These are phyloP conservation scores for Conticribra guillardii DNA, from an alignment of 108 stramenopile species.

Conservation along the genomic window DNA sequence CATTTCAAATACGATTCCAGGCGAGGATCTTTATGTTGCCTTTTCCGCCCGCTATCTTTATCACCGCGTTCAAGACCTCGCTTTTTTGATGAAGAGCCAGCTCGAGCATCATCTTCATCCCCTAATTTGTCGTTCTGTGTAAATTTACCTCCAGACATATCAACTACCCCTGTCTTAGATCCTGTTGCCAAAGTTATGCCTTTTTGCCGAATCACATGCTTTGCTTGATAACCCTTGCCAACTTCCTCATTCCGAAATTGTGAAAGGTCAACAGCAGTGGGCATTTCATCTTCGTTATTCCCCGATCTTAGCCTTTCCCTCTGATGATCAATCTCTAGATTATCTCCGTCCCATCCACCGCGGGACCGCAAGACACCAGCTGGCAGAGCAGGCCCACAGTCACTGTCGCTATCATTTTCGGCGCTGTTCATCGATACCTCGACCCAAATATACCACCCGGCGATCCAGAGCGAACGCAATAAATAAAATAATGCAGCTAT, in stretches of 20 bases:
- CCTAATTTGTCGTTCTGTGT: not conserved
- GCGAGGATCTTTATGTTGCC: constrained; percentile 22
- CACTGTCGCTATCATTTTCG: constrained; percentile 17
- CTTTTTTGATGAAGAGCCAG: constrained; percentile 8
- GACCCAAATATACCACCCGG: no score
- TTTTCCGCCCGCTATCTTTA: constrained; percentile 1
- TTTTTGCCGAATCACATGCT: constrained; percentile 78
- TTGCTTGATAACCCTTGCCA: constrained; percentile 85
- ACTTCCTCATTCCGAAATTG: constrained; percentile 85
- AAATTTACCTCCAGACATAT: constrained; percentile 54
- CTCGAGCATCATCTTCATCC: not conserved
- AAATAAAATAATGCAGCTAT: no score
- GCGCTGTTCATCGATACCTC: no score
- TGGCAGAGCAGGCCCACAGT: constrained; percentile 24
- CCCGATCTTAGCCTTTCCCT: constrained; percentile 19
- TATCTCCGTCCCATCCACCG: constrained; percentile 32
- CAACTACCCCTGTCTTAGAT: constrained; percentile 26
- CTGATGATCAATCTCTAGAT: constrained; percentile 45
- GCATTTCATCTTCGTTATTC: not conserved
- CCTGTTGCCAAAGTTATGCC: constrained; percentile 1
- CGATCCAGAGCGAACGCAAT: no score
- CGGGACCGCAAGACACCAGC: constrained; percentile 21
- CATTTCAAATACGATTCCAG: constrained; percentile 57
- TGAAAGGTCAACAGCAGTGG: constrained; percentile 66
- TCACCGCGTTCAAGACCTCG: constrained; percentile 8